A percentile compares a stretch with the other conserved stretches of the same genome.
phyloP scores from a whole-genome alignment of 768 basidiomycete genomes.

The Mycena filopes region DNA sequence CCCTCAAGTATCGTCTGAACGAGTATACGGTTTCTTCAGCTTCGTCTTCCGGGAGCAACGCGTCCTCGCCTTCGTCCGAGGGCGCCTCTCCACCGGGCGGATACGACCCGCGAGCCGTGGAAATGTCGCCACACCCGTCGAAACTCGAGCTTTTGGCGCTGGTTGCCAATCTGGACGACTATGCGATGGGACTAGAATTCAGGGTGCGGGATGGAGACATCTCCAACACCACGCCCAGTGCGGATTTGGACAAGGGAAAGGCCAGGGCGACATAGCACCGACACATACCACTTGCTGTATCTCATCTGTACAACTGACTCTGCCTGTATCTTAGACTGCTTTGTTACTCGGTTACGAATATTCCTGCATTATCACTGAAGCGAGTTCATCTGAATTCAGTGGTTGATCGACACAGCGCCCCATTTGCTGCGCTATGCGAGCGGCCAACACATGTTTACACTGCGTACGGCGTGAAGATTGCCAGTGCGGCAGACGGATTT shows the following conservation, averaged over 20 bases:
- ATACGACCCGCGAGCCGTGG: slow-evolving; percentile 31
- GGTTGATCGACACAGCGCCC: slow-evolving; percentile 61
- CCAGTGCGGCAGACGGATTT: not conserved
- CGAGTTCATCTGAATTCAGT: slow-evolving; percentile 60
- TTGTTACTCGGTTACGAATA: slow-evolving; percentile 34
- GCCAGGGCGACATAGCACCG: slow-evolving; percentile 19
- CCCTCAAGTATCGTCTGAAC: slow-evolving; percentile 57
- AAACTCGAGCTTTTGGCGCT: slow-evolving; percentile 43
- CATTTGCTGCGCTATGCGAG: slow-evolving; percentile 66
- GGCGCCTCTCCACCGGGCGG: slow-evolving; percentile 7
- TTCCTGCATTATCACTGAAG: slow-evolving; percentile 51
- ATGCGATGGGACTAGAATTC: slow-evolving; percentile 71
- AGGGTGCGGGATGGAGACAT: slow-evolving; percentile 45
- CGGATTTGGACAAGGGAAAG: slow-evolving; percentile 24
- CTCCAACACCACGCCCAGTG: slow-evolving; percentile 16
- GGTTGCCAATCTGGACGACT: slow-evolving; percentile 66
- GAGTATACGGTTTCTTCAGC: slow-evolving; percentile 38
- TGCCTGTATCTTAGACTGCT: slow-evolving; percentile 28
- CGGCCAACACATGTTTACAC: slow-evolving; percentile 87
- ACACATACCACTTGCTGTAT: slow-evolving; percentile 9
- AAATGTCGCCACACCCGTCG: slow-evolving; percentile 31
- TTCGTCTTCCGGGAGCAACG: slow-evolving; percentile 15
- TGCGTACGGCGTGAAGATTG: slow-evolving; percentile 40
- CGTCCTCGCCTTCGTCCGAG: slow-evolving; percentile 16
- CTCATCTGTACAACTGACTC: slow-evolving; percentile 27